A percentile compares a stretch with the other conserved stretches of the same genome.
phyloP scores from a whole-genome alignment of 2,329 filamentous ascomycete genomes.

The Zymoseptoria passerinii region DNA sequence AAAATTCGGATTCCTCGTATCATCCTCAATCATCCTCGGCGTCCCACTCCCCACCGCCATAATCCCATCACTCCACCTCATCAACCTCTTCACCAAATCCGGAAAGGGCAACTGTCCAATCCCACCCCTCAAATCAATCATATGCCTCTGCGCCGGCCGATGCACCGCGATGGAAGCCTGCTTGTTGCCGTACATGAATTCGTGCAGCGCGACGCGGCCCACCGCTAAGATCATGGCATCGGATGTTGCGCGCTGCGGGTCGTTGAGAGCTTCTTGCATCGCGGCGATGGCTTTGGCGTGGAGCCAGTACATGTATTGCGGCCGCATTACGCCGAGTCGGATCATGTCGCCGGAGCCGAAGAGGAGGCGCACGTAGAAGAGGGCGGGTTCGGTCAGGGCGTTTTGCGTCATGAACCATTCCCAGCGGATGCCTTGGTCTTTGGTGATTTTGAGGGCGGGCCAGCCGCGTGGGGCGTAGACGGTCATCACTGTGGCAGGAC shows the following conservation, averaged over 20 bases:
- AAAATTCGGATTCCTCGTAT: constrained; percentile 18
- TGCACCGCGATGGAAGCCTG: constrained; percentile 24
- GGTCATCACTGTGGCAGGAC: constrained; percentile 20
- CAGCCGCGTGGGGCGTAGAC: constrained; percentile 29
- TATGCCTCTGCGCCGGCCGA: constrained; percentile 27
- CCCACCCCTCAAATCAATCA: constrained; percentile 28
- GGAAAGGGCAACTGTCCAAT: constrained; percentile 25
- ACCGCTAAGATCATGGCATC: constrained; percentile 25
- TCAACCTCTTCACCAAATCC: constrained; percentile 27
- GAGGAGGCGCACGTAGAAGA: constrained; percentile 29
- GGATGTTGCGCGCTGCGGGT: constrained; percentile 14
- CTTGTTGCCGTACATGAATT: constrained; percentile 29
- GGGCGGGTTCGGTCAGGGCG: constrained; percentile 25
- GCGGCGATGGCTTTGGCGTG: constrained; percentile 23
- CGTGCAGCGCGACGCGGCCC: constrained; percentile 29
- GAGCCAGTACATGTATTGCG: constrained; percentile 22
- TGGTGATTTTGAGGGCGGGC: constrained; percentile 26
- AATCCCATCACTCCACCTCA: constrained; percentile 27
- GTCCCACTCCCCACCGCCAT: constrained; percentile 28
- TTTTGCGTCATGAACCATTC: constrained; percentile 29
- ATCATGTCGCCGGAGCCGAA: constrained; percentile 29
- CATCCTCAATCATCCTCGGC: constrained; percentile 23
- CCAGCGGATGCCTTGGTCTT: constrained; percentile 23
- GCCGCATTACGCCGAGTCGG: constrained; percentile 15
- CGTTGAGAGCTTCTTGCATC: constrained; percentile 22